Conservation (phyloP, 2,329 filamentous ascomycete species). For the Cadophora malorum region DNA sequence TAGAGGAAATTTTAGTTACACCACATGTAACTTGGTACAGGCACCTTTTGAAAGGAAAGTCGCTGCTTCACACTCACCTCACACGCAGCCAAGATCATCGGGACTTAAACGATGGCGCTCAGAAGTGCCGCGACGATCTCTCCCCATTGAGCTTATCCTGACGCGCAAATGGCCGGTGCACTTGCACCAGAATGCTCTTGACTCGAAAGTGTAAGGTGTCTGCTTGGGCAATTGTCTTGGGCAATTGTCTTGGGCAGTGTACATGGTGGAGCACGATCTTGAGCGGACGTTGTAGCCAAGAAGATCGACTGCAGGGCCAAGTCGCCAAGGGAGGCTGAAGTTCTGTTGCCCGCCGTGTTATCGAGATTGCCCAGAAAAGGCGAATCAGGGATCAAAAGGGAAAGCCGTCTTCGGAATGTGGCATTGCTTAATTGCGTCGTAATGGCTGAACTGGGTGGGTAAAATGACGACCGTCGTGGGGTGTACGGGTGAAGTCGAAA, state of each 20-base stretch:
- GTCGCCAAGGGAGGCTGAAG: constrained; percentile 27
- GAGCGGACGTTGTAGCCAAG: constrained; percentile 26
- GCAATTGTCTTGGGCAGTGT: constrained; percentile 4
- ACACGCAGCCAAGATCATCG: constrained; percentile 17
- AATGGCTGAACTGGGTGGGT: constrained; percentile 16
- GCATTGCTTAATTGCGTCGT: constrained; percentile 29
- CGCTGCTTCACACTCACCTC: constrained; percentile 21
- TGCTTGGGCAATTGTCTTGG: constrained; percentile 12
- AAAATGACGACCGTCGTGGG: constrained; percentile 15
- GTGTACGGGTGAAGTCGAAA: background rate
- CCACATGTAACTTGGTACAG: constrained; percentile 22
- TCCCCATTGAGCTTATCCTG: constrained; percentile 29
- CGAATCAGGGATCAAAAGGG: background rate
- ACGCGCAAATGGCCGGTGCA: constrained; percentile 24
- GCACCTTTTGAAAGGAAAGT: background rate
- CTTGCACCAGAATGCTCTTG: background rate
- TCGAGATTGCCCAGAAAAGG: constrained; percentile 16
- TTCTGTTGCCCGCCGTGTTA: constrained; percentile 8
- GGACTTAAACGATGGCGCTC: constrained; percentile 21
- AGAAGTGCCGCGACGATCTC: constrained; percentile 30
- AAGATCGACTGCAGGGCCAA: constrained; percentile 25
- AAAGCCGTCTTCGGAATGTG: constrained; percentile 18
- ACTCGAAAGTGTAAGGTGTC: constrained; percentile 11
- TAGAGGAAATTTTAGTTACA: constrained; percentile 6
- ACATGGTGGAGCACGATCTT: constrained; percentile 11